Conservation (phyloP, 495 filamentous ascomycete species). For the Annulohypoxylon moriforme region DNA sequence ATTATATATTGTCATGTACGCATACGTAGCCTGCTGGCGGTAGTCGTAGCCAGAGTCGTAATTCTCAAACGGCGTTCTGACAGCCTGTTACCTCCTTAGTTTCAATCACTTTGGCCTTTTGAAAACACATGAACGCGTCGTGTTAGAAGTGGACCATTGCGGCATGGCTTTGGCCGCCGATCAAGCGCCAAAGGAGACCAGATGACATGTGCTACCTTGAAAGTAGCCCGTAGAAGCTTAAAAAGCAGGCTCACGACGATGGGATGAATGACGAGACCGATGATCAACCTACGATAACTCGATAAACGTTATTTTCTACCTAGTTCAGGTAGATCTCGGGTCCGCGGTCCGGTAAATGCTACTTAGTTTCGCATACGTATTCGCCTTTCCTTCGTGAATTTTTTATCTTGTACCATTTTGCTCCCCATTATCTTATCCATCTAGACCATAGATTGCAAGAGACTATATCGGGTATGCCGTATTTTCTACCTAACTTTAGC, state of each 20-base stretch:
- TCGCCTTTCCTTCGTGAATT: background rate
- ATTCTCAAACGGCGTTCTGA: conserved; percentile 46
- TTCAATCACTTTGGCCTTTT: conserved; percentile 34
- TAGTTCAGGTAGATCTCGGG: conserved; percentile 17
- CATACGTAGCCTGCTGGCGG: conserved; percentile 4
- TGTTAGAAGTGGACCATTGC: conserved; percentile 38
- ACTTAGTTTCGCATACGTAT: background rate
- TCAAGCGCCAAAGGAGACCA: conserved; percentile 33
- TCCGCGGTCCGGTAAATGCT: conserved; percentile 26
- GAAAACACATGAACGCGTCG: conserved; percentile 32
- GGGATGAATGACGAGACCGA: conserved; percentile 29
- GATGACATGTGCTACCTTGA: conserved; percentile 26
- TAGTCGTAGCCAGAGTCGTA: conserved; percentile 32
- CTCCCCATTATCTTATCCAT: background rate
- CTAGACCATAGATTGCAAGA: background rate
- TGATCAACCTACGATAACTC: conserved; percentile 8
- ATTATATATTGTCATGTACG: conserved; percentile 14
- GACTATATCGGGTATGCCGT: background rate
- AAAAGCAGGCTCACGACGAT: conserved; percentile 11
- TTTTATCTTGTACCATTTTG: background rate
- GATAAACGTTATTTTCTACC: background rate
- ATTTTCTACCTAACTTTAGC: background rate
- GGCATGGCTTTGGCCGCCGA: conserved; percentile 27
- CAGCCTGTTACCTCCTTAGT: conserved; percentile 47
- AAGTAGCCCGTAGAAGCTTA: conserved; percentile 9